Percentiles rank a stretch among this genome's conserved stretches.
phyloP scores from a whole-genome alignment of 768 basidiomycete genomes.

The Hericium rajendrae region DNA sequence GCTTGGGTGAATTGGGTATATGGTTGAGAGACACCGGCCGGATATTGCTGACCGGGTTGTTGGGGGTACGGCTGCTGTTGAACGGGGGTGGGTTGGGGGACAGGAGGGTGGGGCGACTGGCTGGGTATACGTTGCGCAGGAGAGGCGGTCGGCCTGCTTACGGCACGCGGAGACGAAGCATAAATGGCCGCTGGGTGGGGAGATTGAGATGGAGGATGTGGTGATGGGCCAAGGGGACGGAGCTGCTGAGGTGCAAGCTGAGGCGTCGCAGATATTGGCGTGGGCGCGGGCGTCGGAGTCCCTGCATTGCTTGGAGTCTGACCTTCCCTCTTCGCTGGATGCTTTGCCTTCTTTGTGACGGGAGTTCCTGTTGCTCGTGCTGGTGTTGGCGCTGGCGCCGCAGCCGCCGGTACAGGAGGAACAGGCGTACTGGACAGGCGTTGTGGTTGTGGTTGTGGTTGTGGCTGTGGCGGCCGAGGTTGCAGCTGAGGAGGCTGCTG shows the following conservation, averaged over 20 bases:
- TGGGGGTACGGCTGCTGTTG: not conserved
- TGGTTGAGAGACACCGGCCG: not conserved
- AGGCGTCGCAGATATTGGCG: not conserved
- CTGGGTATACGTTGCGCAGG: not conserved
- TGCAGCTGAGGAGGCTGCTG: slow-evolving; percentile 1
- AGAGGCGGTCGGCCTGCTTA: not conserved
- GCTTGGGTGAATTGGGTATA: not conserved
- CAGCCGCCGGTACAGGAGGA: slow-evolving; percentile 15
- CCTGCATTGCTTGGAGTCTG: not conserved
- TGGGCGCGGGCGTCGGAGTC: not conserved
- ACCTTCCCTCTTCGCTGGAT: not conserved
- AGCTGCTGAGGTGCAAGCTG: not conserved
- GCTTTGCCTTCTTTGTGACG: slow-evolving; percentile 5
- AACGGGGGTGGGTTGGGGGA: not conserved
- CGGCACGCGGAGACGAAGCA: not conserved
- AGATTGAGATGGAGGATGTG: not conserved
- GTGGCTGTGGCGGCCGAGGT: slow-evolving; percentile 5
- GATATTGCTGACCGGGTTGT: not conserved
- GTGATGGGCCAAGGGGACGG: not conserved
- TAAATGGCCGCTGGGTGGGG: slow-evolving; percentile 1
- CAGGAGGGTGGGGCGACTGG: not conserved
- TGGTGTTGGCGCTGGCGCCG: slow-evolving; percentile 12
- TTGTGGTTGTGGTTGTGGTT: slow-evolving; percentile 14
- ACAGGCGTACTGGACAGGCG: not conserved
- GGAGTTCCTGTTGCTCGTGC: slow-evolving; percentile 14